phyloP scores from a whole-genome alignment of 108 stramenopile species.

The Nitzschia putrida region DNA sequence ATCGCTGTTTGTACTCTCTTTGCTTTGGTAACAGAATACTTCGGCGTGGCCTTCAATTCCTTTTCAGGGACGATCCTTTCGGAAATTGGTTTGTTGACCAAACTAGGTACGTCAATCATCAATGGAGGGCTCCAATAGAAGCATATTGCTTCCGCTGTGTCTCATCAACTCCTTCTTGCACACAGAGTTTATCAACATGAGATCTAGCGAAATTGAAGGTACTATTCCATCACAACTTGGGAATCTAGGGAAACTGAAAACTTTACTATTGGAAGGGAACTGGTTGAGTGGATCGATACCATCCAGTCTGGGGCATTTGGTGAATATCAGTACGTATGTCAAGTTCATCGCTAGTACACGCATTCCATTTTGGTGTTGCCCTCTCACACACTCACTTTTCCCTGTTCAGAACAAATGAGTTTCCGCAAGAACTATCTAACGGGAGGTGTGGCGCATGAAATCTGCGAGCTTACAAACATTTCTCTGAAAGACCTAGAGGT shows the following conservation, averaged over 20 bases:
- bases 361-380: not conserved
- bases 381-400: not conserved
- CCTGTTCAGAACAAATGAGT: constrained; percentile 22
- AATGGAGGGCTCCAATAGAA: too few species aligned
- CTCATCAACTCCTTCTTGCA: not conserved
- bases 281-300: constrained; percentile 44
- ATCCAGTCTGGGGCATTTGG: constrained; percentile 39
- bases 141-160: too few species aligned
- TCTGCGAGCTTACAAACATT: constrained; percentile 29
- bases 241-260: constrained; percentile 26
- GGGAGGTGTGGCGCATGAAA: constrained; percentile 20
- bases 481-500: constrained; percentile 23
- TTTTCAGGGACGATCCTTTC: constrained; percentile 46
- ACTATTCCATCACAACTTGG: constrained; percentile 47
- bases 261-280: constrained; percentile 28
- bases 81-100: constrained; percentile 43
- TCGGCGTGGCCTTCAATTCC: constrained; percentile 23
- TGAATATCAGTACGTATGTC: constrained; percentile 18
- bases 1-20: not conserved
- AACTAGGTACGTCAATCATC: constrained; percentile 28
- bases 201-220: constrained; percentile 16
- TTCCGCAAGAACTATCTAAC: constrained; percentile 35
- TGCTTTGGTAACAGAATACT: constrained; percentile 8
- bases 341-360: too few species aligned
- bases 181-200: constrained; percentile 43